Base-by-base conservation (phyloP, 192 early-diverging fungal genomes). In the Coemansia reversa region DNA sequence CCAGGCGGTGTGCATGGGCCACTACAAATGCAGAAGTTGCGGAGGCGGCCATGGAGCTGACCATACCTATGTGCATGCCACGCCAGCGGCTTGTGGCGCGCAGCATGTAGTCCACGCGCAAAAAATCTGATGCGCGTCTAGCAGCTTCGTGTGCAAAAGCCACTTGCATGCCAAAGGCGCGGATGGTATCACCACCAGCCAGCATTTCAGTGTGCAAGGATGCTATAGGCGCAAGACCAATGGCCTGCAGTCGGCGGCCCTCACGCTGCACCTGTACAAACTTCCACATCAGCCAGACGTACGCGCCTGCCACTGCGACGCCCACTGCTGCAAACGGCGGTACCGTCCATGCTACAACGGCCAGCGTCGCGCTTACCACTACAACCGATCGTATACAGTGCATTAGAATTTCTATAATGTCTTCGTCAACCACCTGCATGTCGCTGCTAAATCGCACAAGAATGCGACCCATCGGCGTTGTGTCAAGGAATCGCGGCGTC, bases 401-500 rank as follows among this genome's bases (percentile, higher is more conserved):
- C 18, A 82, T 71, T 14, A 83, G 51, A 16, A 76, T 73, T 33
- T 86, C 84, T 50, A 84, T 86, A 56, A 91, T 67, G 9, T 82
- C 80, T 30, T 84, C 86, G 75, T 97, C 93, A 57, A 93, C 79
- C 2, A 86, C 85, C 16, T 87, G 85, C 53, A 95, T 86, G 77
- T 97, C 92, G 29, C 88, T 89, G 47, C 88, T 85, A 63, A 92
- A 93, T 32, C 94, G 74, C 64, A 93, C 92, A 66, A 89, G 85
- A 39, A 92, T 91, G 16, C 90, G 82, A 18, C 93, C 93, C 18
- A 90, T 70, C 7, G 94, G 94, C 7, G 89, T 92, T 4, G 88
- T 84, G 52, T 94, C 91, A 63, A 91, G 93, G 84, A 94, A 94
- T 22, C 88, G 86, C 42, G 94, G 81, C 61, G 89, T 90, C 6